A percentile compares a stretch with the other conserved stretches of the same genome.
Evolutionary conservation across 2,329 filamentous ascomycete species (phyloP).

Genomic region (Aspergillus uvarum): DNA sequence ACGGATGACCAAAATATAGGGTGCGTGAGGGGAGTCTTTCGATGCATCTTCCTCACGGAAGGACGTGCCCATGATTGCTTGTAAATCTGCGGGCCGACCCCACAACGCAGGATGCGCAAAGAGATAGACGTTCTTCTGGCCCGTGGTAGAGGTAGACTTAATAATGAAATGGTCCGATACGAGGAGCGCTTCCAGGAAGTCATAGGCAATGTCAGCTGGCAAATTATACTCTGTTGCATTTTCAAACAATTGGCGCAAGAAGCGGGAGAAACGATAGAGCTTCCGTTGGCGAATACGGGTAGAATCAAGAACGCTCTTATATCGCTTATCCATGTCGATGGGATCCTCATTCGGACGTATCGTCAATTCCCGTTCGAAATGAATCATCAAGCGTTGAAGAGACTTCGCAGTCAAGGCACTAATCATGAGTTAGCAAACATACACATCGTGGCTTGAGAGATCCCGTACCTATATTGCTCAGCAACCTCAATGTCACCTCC

Average conservation of each 20-base stretch:
- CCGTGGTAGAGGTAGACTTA: constrained; percentile 63
- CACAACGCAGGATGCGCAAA: constrained; percentile 80
- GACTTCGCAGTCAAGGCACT: constrained; percentile 88
- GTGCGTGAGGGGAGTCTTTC: constrained; percentile 70
- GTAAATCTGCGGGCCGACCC: constrained; percentile 75
- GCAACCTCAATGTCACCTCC: constrained; percentile 95
- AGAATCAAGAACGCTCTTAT: constrained; percentile 92
- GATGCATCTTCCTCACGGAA: constrained; percentile 67
- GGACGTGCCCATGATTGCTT: constrained; percentile 77
- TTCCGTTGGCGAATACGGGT: constrained; percentile 95
- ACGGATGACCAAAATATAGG: constrained; percentile 80
- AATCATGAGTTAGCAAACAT: constrained; percentile 26
- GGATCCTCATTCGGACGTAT: constrained; percentile 79
- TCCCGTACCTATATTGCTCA: constrained; percentile 77
- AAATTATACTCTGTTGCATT: constrained; percentile 96
- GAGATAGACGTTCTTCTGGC: constrained; percentile 75
- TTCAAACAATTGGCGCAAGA: constrained; percentile 89
- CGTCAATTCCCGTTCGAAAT: constrained; percentile 89
- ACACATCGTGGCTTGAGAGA: neutral
- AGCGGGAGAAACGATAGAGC: constrained; percentile 89
- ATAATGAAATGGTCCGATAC: constrained; percentile 86
- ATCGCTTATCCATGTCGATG: constrained; percentile 91
- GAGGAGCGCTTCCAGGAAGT: constrained; percentile 77
- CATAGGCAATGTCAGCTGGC: constrained; percentile 65
- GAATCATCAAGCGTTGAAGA: constrained; percentile 78